These are phyloP conservation scores for Ogataea minuta DNA, from an alignment of 805 yeast species.

Conservation along the genomic window DNA sequence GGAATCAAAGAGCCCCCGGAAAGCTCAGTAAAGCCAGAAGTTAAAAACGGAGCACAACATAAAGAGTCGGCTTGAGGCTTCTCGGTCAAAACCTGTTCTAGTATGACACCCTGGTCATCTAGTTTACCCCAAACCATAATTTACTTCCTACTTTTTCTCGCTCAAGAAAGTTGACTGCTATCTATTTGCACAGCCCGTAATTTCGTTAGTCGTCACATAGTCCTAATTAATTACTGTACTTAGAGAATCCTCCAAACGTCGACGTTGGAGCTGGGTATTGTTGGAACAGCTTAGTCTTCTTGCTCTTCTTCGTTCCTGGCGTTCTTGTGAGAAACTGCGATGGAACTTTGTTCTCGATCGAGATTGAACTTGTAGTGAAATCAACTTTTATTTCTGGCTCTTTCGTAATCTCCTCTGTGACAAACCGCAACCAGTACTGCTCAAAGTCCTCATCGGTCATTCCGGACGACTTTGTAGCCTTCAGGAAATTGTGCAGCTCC, in stretches of 20 bases:
- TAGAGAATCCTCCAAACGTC: conserved; percentile 17
- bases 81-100: background rate
- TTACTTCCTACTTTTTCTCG: background rate
- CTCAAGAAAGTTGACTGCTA: background rate
- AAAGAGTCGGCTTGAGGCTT: background rate
- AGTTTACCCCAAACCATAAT: conserved; percentile 8
- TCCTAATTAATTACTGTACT: conserved; percentile 11
- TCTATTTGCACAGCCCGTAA: conserved; percentile 3
- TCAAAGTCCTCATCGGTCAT: conserved; percentile 65
- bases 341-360: conserved; percentile 22
- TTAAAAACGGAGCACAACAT: background rate
- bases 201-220: conserved; percentile 9
- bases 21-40: conserved; percentile 3
- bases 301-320: conserved; percentile 24
- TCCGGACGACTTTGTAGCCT: conserved; percentile 52
- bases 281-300: conserved; percentile 60
- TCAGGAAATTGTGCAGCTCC: conserved; percentile 60
- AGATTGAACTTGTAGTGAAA: conserved; percentile 32
- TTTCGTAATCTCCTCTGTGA: conserved; percentile 31
- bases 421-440: conserved; percentile 69
- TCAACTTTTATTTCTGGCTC: conserved; percentile 76
- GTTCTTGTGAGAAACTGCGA: conserved; percentile 20
- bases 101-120: conserved; percentile 5
- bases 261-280: conserved; percentile 18
- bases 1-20: conserved; percentile 20